Conservation (phyloP, 495 filamentous ascomycete species). For the Trypethelium eluteriae region DNA sequence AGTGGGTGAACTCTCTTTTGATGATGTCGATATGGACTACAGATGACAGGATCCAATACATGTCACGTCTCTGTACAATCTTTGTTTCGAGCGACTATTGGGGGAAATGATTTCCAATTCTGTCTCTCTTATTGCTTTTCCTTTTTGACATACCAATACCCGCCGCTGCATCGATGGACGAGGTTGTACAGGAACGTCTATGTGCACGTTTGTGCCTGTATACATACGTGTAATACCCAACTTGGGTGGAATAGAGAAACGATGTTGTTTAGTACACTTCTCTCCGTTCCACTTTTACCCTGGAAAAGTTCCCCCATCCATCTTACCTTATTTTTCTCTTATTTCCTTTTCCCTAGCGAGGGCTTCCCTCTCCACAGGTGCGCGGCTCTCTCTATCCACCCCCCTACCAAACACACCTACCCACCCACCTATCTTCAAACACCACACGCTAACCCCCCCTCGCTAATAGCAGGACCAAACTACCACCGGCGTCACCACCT, state of each 20-base stretch:
- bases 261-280: not conserved
- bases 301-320: not conserved
- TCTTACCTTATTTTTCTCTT: not conserved
- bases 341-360: not conserved
- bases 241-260: constrained; percentile 3
- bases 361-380: not conserved
- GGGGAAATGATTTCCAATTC: not conserved
- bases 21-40: constrained; percentile 51
- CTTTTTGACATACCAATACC: constrained; percentile 8
- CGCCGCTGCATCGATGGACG: constrained; percentile 5
- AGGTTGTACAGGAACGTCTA: not conserved
- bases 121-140: not conserved
- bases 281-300: not conserved
- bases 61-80: constrained; percentile 19
- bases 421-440: not conserved
- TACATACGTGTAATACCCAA: not conserved
- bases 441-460: not conserved
- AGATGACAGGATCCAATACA: constrained; percentile 18
- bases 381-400: not conserved
- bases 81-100: not conserved
- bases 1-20: constrained; percentile 57
- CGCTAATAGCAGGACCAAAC: not conserved
- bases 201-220: constrained; percentile 1
- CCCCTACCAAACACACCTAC: not conserved
- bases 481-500: not conserved